Evolutionary conservation across 2,329 filamentous ascomycete species (phyloP).

Genomic region (Penicillium paneum): DNA sequence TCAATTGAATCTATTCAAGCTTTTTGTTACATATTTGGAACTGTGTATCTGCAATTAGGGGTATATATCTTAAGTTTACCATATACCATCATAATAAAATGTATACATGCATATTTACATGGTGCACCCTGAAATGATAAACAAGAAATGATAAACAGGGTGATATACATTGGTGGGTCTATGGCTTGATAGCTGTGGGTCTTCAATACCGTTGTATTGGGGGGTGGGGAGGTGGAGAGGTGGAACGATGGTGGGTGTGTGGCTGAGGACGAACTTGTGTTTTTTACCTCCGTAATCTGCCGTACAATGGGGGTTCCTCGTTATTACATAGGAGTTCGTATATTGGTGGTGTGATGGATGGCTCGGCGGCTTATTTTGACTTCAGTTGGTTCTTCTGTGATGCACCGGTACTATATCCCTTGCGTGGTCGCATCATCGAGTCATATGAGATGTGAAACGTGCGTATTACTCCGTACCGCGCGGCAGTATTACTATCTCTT

Average conservation of each 20-base stretch:
- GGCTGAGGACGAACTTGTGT: neutral
- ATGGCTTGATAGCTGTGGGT: neutral
- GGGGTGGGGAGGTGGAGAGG: neutral
- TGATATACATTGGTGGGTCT: neutral
- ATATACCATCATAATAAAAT: neutral
- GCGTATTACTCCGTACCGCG: neutral
- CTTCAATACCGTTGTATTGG: neutral
- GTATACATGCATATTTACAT: neutral
- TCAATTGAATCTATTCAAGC: neutral
- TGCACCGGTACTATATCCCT: neutral
- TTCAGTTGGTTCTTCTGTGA: neutral
- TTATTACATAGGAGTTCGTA: neutral
- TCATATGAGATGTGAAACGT: neutral
- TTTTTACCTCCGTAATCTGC: neutral
- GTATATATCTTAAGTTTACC: neutral
- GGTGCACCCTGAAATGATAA: neutral
- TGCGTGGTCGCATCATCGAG: neutral
- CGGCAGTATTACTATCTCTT: neutral
- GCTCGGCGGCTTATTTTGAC: neutral
- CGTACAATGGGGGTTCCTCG: neutral
- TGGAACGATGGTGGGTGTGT: neutral
- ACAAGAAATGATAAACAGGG: neutral
- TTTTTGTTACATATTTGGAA: neutral
- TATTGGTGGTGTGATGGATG: neutral
- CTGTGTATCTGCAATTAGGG: neutral